Conservation (phyloP, 1,139 yeast species). For the Spathaspora sp. region DNA sequence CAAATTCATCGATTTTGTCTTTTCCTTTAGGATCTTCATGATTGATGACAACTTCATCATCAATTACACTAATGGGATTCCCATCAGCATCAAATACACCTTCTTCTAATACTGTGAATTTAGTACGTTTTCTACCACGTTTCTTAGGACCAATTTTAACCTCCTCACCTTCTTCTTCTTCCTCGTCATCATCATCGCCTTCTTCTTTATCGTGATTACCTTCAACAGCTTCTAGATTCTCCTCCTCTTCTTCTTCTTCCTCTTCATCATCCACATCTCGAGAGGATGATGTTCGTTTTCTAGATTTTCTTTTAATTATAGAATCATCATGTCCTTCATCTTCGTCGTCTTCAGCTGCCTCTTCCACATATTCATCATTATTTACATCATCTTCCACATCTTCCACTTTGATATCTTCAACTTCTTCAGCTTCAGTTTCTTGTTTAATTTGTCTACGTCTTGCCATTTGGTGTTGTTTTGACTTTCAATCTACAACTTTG, state of each 20-base stretch:
- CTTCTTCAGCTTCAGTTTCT: slow-evolving; percentile 4
- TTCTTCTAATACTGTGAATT: slow-evolving; percentile 35
- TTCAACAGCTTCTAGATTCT: slow-evolving; percentile 14
- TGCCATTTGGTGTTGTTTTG: slow-evolving; percentile 4
- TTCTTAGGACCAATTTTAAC: slow-evolving; percentile 32
- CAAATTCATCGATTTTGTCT: slow-evolving; percentile 65
- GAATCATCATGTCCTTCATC: slow-evolving; percentile 17
- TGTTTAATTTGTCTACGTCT: not conserved
- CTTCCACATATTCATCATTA: slow-evolving; percentile 24
- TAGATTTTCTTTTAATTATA: slow-evolving; percentile 16
- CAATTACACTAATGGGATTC: slow-evolving; percentile 52
- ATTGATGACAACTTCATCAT: slow-evolving; percentile 81
- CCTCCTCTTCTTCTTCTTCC: slow-evolving; percentile 13
- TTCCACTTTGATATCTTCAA: slow-evolving; percentile 17
- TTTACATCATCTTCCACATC: slow-evolving; percentile 13
- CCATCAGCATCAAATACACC: slow-evolving; percentile 51
- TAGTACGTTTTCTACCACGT: slow-evolving; percentile 48
- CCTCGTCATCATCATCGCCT: slow-evolving; percentile 20
- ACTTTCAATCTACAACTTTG: not conserved
- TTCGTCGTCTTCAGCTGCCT: slow-evolving; percentile 22
- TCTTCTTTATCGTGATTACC: slow-evolving; percentile 19
- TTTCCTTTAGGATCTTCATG: slow-evolving; percentile 77
- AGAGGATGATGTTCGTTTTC: slow-evolving; percentile 12
- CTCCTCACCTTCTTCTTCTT: slow-evolving; percentile 22
- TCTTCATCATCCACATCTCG: slow-evolving; percentile 20